Conservation (phyloP, 2,329 filamentous ascomycete genomes). For the Microsporum ferrugineum region DNA sequence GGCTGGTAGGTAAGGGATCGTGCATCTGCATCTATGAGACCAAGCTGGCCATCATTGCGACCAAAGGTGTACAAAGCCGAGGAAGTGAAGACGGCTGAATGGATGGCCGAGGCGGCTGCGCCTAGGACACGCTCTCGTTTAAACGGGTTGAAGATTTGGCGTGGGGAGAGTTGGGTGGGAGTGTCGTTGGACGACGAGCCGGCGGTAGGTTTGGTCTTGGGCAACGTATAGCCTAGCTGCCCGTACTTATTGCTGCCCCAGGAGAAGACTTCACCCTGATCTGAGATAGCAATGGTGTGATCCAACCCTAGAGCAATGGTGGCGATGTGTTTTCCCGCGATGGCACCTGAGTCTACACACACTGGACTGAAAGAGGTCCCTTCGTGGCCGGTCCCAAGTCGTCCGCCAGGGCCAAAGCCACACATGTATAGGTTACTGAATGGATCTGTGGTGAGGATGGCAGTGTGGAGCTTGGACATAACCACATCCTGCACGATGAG, state of each 20-base stretch:
- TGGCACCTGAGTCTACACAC: constrained; percentile 62
- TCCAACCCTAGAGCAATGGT: constrained; percentile 82
- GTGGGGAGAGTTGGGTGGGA: constrained; percentile 66
- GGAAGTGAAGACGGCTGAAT: constrained; percentile 79
- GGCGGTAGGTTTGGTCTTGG: constrained; percentile 31
- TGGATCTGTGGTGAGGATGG: constrained; percentile 74
- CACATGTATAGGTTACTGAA: constrained; percentile 87
- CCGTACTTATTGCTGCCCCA: constrained; percentile 84
- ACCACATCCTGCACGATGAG: constrained; percentile 68
- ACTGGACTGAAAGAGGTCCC: constrained; percentile 77
- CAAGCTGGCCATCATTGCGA: constrained; percentile 87
- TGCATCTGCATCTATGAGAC: constrained; percentile 88
- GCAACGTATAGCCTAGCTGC: constrained; percentile 75
- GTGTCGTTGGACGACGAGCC: constrained; percentile 59
- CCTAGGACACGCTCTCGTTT: constrained; percentile 77
- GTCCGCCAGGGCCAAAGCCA: constrained; percentile 80
- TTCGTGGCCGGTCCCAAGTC: constrained; percentile 81
- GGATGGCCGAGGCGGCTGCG: constrained; percentile 75
- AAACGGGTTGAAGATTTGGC: constrained; percentile 81
- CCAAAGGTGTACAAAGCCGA: constrained; percentile 85
- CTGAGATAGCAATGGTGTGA: constrained; percentile 74
- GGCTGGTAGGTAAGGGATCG: constrained; percentile 76
- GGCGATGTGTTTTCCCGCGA: constrained; percentile 61
- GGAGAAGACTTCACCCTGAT: constrained; percentile 81
- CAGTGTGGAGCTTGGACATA: constrained; percentile 86